Conservation (phyloP, 176 grass and related monocot genomes). For the Rhynchospora tenuis region DNA sequence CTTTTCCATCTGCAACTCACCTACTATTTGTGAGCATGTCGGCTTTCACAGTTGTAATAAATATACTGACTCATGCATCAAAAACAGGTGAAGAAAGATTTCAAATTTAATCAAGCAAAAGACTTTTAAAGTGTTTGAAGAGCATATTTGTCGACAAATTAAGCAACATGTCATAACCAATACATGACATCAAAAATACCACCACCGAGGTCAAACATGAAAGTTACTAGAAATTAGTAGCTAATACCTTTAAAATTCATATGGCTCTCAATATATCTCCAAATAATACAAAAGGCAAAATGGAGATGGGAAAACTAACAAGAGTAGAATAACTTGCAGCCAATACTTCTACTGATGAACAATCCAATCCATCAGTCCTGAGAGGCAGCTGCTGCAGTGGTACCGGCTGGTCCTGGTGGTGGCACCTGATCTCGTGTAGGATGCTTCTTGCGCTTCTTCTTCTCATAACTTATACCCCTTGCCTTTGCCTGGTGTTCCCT, state of each 20-base stretch:
- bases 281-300: conserved; percentile 9
- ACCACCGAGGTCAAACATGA: too few species aligned
- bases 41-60: neutral
- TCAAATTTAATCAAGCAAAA: neutral
- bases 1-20: neutral
- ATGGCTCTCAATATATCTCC: conserved; percentile 14
- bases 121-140: neutral
- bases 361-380: neutral
- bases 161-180: conserved; percentile 11
- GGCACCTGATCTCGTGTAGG: conserved; percentile 21
- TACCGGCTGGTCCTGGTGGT: conserved; percentile 15
- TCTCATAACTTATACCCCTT: conserved; percentile 86
- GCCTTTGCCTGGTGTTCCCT: conserved; percentile 87
- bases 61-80: neutral
- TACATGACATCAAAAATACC: too few species aligned
- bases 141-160: neutral
- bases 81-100: neutral
- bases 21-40: neutral
- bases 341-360: neutral
- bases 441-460: conserved; percentile 93
- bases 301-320: neutral
- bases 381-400: neutral
- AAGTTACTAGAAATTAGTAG: conserved; percentile 8
- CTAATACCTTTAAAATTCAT: conserved; percentile 14
- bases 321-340: conserved; percentile 4